A percentile compares a stretch with the other conserved stretches of the same genome.
Conservation (phyloP, 495 filamentous ascomycete genomes). For the Penicillium salamii region DNA sequence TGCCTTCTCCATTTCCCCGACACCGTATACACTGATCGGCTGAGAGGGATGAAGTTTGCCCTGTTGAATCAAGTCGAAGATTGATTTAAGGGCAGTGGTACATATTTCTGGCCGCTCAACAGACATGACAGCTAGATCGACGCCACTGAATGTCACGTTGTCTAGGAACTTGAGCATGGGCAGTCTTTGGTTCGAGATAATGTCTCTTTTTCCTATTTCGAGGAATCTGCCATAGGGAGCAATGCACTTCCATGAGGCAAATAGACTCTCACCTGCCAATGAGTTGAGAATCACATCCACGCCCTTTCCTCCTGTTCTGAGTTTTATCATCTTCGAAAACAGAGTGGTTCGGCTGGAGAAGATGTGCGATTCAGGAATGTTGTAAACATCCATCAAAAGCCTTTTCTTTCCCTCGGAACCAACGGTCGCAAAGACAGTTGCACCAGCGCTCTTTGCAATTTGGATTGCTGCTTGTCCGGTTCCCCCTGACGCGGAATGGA, state of each 20-base stretch:
- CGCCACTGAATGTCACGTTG: constrained; percentile 27
- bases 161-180: constrained; percentile 32
- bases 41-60: constrained; percentile 3
- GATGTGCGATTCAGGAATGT: neutral
- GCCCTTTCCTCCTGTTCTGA: constrained; percentile 13
- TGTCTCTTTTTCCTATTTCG: neutral
- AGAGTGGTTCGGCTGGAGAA: neutral
- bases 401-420: neutral
- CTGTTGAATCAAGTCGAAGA: neutral
- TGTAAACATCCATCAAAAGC: neutral
- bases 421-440: constrained; percentile 39
- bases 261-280: constrained; percentile 27
- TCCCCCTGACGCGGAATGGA: constrained; percentile 23
- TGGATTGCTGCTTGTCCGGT: constrained; percentile 56
- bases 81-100: neutral
- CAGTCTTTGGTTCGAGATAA: constrained; percentile 9
- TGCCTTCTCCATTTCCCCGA: constrained; percentile 23
- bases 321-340: neutral
- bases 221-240: constrained; percentile 45
- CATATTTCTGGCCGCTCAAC: neutral
- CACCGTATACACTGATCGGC: neutral
- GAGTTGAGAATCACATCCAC: constrained; percentile 49
- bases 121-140: constrained; percentile 2
- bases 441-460: constrained; percentile 47
- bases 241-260: constrained; percentile 37